Conservation (phyloP, 805 yeast genomes). For the Sungouiozyma ichnusensis region DNA sequence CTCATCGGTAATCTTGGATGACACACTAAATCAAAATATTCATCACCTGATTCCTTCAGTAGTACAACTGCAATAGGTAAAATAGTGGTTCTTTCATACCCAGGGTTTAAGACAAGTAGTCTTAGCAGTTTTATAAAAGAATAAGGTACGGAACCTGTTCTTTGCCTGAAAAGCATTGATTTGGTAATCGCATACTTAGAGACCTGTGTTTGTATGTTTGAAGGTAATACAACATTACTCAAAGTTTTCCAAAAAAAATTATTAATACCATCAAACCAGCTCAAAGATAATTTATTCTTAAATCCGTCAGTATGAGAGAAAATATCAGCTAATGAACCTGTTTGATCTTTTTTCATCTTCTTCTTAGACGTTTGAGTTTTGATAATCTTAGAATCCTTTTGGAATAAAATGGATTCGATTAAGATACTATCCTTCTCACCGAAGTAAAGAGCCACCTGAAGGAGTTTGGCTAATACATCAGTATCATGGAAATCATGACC, state of each 20-base stretch:
- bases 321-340: constrained; percentile 52
- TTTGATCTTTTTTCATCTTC: constrained; percentile 35
- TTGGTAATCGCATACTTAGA: constrained; percentile 35
- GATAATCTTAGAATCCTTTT: constrained; percentile 6
- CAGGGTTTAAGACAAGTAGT: constrained; percentile 58
- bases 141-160: constrained; percentile 21
- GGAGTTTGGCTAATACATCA: constrained; percentile 42
- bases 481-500: constrained; percentile 38
- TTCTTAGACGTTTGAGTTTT: constrained; percentile 21
- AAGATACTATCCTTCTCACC: constrained; percentile 27
- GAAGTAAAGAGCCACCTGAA: constrained; percentile 45
- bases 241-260: constrained; percentile 42
- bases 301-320: constrained; percentile 57
- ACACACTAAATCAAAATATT: constrained; percentile 45
- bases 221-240: constrained; percentile 41
- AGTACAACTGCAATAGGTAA: constrained; percentile 58
- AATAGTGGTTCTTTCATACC: constrained; percentile 48
- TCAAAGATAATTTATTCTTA: constrained; percentile 30
- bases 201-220: constrained; percentile 55
- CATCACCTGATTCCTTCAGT: constrained; percentile 37
- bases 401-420: constrained; percentile 10
- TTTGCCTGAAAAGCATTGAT: constrained; percentile 25
- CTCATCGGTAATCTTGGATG: constrained; percentile 67
- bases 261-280: constrained; percentile 26
- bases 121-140: constrained; percentile 35